These are phyloP conservation scores for Helichrysum umbraculigerum DNA, from an alignment of 129 eudicot genomes.

Conservation along the genomic window DNA sequence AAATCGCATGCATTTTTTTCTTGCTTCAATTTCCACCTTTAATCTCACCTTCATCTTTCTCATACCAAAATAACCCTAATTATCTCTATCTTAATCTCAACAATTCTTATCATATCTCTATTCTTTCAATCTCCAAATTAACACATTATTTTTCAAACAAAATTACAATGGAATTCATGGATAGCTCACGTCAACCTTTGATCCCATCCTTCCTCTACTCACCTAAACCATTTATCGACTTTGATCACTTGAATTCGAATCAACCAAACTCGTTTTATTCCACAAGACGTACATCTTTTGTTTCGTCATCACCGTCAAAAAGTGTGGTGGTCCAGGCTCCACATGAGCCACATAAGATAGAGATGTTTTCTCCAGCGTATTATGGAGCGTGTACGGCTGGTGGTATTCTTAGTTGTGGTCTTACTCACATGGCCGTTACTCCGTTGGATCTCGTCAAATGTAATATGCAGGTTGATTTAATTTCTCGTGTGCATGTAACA, in stretches of 20 bases:
- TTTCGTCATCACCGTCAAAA: slow-evolving; percentile 20
- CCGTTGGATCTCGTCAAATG: slow-evolving; percentile 92
- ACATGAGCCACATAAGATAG: slow-evolving; percentile 63
- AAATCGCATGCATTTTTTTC: slow-evolving; percentile 29
- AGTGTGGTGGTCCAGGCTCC: slow-evolving; percentile 62
- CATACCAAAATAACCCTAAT: slow-evolving; percentile 23
- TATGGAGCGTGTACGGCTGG: slow-evolving; percentile 84
- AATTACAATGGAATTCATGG: slow-evolving; percentile 46
- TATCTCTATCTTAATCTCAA: not conserved
- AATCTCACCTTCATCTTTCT: slow-evolving; percentile 22
- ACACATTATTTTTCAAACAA: not conserved
- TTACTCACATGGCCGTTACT: slow-evolving; percentile 83
- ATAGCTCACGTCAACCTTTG: slow-evolving; percentile 43
- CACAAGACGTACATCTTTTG: not conserved
- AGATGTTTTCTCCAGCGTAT: slow-evolving; percentile 69
- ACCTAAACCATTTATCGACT: slow-evolving; percentile 20
- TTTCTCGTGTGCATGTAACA: not conserved
- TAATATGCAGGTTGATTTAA: slow-evolving; percentile 73
- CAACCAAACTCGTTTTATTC: slow-evolving; percentile 5
- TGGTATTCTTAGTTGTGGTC: slow-evolving; percentile 77
- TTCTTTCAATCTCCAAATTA: not conserved
- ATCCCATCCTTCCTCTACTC: slow-evolving; percentile 67
- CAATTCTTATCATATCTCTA: not conserved
- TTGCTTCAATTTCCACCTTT: slow-evolving; percentile 22
- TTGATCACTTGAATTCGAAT: slow-evolving; percentile 10